These are phyloP conservation scores for Malus hybrid DNA, from an alignment of 331 rosid genomes.

Conservation along the genomic window DNA sequence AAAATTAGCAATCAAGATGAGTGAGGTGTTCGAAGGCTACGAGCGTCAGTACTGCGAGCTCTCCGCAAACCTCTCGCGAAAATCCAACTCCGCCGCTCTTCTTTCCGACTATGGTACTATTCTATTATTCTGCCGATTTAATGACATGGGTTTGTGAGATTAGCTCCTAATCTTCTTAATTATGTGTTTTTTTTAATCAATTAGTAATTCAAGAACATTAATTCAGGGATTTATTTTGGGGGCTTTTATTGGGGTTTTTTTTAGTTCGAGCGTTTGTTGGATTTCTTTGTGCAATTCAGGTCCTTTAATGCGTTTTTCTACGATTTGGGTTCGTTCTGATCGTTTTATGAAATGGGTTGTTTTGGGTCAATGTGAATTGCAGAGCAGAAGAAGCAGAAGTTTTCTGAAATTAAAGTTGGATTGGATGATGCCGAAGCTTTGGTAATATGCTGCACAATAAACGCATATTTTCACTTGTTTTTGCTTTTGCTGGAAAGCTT, in stretches of 20 bases:
- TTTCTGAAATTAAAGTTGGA: constrained; percentile 70
- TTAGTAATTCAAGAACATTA: neutral
- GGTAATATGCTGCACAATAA: constrained; percentile 31
- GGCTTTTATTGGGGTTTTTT: neutral
- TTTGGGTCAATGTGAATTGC: constrained; percentile 30
- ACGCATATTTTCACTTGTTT: neutral
- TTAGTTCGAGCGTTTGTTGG: neutral
- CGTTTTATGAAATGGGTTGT: neutral
- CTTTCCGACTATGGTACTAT: constrained; percentile 48
- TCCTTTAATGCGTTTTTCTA: neutral
- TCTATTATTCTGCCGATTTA: neutral
- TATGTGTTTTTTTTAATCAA: neutral
- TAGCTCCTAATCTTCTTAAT: neutral
- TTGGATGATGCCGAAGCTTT: constrained; percentile 83
- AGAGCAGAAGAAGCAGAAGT: constrained; percentile 70
- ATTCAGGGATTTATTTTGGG: neutral
- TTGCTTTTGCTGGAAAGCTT: neutral
- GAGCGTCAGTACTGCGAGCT: constrained; percentile 99
- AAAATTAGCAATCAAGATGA: constrained; percentile 33
- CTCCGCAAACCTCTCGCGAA: constrained; percentile 79
- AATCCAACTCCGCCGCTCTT: constrained; percentile 60
- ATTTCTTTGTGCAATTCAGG: neutral
- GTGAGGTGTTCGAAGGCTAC: constrained; percentile 85
- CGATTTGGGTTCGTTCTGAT: neutral
- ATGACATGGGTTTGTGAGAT: neutral